Percentiles rank a stretch among this genome's conserved stretches.
Evolutionary conservation across 352 stramenopile genomes (phyloP).

Genomic region (Pythium myriotylum): DNA sequence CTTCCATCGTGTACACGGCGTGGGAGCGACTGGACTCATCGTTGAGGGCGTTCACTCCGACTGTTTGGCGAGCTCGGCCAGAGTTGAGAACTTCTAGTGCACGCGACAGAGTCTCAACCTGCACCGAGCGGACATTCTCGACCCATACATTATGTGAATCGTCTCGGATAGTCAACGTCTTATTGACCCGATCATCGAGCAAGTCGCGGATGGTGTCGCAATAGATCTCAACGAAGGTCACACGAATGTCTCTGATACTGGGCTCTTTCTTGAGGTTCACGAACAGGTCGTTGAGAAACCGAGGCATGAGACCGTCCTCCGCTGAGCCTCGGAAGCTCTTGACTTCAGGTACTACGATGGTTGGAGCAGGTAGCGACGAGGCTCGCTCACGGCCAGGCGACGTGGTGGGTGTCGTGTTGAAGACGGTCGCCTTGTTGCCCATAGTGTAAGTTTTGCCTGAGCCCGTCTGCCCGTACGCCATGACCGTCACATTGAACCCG

Average conservation of each 20-base stretch:
- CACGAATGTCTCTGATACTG: slow-evolving; percentile 39
- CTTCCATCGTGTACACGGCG: slow-evolving; percentile 60
- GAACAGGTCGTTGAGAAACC: slow-evolving; percentile 58
- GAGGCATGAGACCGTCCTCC: slow-evolving; percentile 52
- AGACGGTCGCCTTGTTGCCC: slow-evolving; percentile 37
- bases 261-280: slow-evolving; percentile 38
- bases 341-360: slow-evolving; percentile 1
- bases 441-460: slow-evolving; percentile 65
- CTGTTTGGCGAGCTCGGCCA: slow-evolving; percentile 43
- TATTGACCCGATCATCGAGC: slow-evolving; percentile 46
- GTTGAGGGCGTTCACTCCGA: slow-evolving; percentile 54
- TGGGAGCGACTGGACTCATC: slow-evolving; percentile 65
- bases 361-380: slow-evolving; percentile 21
- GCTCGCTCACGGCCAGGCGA: slow-evolving; percentile 24
- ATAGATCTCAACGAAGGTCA: slow-evolving; percentile 92
- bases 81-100: slow-evolving; percentile 50
- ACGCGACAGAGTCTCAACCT: slow-evolving; percentile 39
- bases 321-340: slow-evolving; percentile 17
- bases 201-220: slow-evolving; percentile 93
- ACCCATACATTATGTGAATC: slow-evolving; percentile 44
- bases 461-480: slow-evolving; percentile 62
- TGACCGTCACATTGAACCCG: slow-evolving; percentile 63
- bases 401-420: slow-evolving; percentile 29
- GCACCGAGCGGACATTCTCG: slow-evolving; percentile 44
- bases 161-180: slow-evolving; percentile 39